Conservation (phyloP, 2,329 filamentous ascomycete species). For the Aureobasidium sp. region DNA sequence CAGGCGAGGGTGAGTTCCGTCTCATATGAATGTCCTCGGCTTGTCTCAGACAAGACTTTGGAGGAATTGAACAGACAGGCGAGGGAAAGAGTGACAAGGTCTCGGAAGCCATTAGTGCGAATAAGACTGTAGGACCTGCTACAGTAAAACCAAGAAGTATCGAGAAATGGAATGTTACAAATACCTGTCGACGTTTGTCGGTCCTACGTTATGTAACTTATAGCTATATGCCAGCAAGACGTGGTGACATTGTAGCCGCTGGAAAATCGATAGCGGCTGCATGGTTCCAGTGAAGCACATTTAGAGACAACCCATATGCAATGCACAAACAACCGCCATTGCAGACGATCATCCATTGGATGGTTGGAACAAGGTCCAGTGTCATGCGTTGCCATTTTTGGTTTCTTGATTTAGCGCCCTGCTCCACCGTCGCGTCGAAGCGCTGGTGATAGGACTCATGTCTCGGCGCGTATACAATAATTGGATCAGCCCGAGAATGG, state of each 20-base stretch:
- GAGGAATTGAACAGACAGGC: neutral
- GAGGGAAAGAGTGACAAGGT: slow-evolving; percentile 10
- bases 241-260: neutral
- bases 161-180: neutral
- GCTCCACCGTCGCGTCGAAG: neutral
- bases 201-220: neutral
- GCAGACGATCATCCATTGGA: neutral
- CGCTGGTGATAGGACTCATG: neutral
- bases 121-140: neutral
- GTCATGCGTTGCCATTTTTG: neutral
- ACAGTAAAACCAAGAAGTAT: neutral
- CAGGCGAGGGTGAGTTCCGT: neutral
- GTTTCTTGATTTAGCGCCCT: neutral
- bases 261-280: slow-evolving; percentile 5
- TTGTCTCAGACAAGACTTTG: slow-evolving; percentile 13
- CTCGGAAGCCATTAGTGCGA: slow-evolving; percentile 3
- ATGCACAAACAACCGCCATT: neutral
- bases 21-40: neutral
- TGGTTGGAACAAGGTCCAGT: neutral
- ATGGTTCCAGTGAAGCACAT: neutral
- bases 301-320: neutral
- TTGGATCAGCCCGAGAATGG: neutral
- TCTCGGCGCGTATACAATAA: neutral
- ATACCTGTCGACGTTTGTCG: neutral
- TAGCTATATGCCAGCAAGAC: neutral